Evolutionary conservation across 352 stramenopile species (phyloP).

Genomic region (Saprolegnia diclina): DNA sequence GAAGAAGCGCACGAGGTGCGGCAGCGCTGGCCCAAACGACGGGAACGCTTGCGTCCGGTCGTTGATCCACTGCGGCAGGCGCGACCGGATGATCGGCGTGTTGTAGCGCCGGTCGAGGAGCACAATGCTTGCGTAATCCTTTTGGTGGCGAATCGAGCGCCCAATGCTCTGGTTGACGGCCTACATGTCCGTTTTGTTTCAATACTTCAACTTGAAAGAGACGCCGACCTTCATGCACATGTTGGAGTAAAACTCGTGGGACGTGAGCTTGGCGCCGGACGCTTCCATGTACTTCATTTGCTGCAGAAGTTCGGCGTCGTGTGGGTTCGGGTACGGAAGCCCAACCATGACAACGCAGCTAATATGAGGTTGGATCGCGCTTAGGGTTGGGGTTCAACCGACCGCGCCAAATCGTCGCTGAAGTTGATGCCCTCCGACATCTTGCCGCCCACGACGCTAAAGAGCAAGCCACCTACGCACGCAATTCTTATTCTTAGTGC

Average conservation of each 20-base stretch:
- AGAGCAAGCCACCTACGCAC: slow-evolving; percentile 71
- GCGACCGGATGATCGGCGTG: slow-evolving; percentile 48
- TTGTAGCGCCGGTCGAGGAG: slow-evolving; percentile 94
- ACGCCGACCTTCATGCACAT: slow-evolving; percentile 91
- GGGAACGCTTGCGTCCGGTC: slow-evolving; percentile 51
- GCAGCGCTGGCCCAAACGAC: slow-evolving; percentile 67
- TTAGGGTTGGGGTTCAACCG: neutral
- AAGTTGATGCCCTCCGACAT: slow-evolving; percentile 99
- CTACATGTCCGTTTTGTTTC: slow-evolving; percentile 22
- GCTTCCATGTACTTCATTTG: slow-evolving; percentile 94
- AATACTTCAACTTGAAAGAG: neutral
- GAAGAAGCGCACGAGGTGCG: slow-evolving; percentile 73
- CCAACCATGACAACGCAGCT: slow-evolving; percentile 97
- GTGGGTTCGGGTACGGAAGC: slow-evolving; percentile 96
- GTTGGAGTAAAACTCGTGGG: slow-evolving; percentile 94
- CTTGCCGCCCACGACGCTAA: slow-evolving; percentile 98
- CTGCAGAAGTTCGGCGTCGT: slow-evolving; percentile 94
- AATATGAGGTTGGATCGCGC: neutral
- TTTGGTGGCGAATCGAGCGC: slow-evolving; percentile 95
- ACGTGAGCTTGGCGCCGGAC: slow-evolving; percentile 40
- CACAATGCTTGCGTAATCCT: slow-evolving; percentile 96
- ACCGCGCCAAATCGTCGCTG: slow-evolving; percentile 93
- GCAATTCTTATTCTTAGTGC: too few species aligned
- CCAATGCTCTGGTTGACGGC: slow-evolving; percentile 99
- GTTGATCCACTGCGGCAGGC: slow-evolving; percentile 80